Conservation (phyloP, 83 land plant genomes). For the Picea abies region DNA sequence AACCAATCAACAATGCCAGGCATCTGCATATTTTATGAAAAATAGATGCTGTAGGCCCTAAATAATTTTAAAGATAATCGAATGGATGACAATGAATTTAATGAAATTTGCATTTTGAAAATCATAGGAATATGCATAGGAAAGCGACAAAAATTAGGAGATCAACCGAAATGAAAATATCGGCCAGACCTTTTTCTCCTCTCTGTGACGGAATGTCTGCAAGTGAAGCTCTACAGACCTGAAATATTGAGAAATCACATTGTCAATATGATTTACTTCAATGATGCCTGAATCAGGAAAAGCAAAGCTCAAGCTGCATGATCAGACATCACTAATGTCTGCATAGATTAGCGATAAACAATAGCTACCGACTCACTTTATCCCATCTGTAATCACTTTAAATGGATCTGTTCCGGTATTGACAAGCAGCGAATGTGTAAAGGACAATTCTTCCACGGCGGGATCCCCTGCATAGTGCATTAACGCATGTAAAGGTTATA, state of each 20-base stretch:
- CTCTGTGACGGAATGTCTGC: constrained; percentile 2
- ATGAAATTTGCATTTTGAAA: not conserved
- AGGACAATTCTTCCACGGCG: constrained; percentile 19
- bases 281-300: not conserved
- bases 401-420: constrained; percentile 45
- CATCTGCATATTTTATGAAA: constrained; percentile 33
- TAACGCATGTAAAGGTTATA: not conserved
- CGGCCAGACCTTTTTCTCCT: not conserved
- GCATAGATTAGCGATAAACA: not conserved
- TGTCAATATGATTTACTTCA: not conserved
- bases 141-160: not conserved
- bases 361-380: constrained; percentile 24
- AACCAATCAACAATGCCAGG: constrained; percentile 95
- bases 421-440: constrained; percentile 37
- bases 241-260: not conserved
- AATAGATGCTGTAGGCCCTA: not conserved
- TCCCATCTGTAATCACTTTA: constrained; percentile 35
- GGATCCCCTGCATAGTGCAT: constrained; percentile 42
- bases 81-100: not conserved
- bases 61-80: not conserved
- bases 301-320: too few species aligned
- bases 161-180: not conserved
- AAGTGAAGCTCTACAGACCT: constrained; percentile 69
- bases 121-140: not conserved
- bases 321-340: not conserved